These are phyloP conservation scores for Podila horticola DNA, from an alignment of 192 early-diverging fungal genomes.

Conservation along the genomic window DNA sequence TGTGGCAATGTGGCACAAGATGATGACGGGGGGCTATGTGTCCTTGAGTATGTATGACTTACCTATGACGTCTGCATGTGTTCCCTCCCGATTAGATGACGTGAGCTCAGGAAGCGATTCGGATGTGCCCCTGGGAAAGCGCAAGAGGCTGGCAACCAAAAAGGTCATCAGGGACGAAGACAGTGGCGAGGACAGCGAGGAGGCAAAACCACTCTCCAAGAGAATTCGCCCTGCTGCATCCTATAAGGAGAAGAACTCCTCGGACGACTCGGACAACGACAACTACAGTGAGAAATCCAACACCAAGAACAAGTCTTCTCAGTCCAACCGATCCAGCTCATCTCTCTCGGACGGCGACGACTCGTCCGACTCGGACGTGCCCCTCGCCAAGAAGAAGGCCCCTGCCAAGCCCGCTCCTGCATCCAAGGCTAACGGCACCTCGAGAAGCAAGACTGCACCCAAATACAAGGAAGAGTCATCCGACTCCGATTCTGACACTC, in stretches of 20 bases:
- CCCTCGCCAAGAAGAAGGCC: constrained; percentile 30
- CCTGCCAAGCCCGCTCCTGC: background rate
- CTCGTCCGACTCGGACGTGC: constrained; percentile 40
- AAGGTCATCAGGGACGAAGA: constrained; percentile 46
- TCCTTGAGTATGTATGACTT: too few species aligned
- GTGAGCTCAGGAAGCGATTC: constrained; percentile 54
- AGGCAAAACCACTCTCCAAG: constrained; percentile 10
- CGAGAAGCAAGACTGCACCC: constrained; percentile 20
- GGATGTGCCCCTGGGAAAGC: constrained; percentile 55
- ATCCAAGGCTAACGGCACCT: constrained; percentile 21
- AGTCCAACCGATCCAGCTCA: constrained; percentile 13
- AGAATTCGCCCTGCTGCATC: constrained; percentile 20
- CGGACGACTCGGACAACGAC: constrained; percentile 1
- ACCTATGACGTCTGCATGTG: too few species aligned
- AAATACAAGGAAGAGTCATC: constrained; percentile 52
- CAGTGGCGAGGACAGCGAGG: constrained; percentile 36
- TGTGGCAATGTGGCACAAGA: too few species aligned
- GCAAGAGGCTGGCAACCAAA: constrained; percentile 32
- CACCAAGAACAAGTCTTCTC: background rate
- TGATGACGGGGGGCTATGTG: too few species aligned
- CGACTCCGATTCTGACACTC: constrained; percentile 48
- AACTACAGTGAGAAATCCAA: constrained; percentile 2
- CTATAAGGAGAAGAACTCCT: constrained; percentile 30
- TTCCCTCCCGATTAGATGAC: background rate
- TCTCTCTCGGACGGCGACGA: constrained; percentile 17